Evolutionary conservation across 768 basidiomycete species (phyloP), one percentile per base, ranked within the genome.

Genomic region (Pleurotus djamor): DNA sequence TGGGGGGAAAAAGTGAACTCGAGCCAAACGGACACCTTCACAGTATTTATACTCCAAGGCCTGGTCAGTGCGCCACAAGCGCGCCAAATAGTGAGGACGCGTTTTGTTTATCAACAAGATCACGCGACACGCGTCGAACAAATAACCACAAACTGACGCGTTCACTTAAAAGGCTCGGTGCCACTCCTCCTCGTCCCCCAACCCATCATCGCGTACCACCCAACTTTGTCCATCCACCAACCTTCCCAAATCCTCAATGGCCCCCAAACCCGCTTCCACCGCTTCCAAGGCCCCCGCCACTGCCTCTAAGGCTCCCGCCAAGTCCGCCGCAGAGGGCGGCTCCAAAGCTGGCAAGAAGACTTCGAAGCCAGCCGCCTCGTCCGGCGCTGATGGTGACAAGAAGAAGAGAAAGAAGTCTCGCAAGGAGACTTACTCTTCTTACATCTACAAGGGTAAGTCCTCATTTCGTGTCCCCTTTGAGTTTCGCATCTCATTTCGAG

Each of bases 401-500:
- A 94, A 94, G 84, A 89, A 89, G 81, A 80, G 89, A 67, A 88
- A 87, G 77, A 96, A 95, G 83, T 72, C 82, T 57, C 82, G 93
- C 76, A 93, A 93, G 81, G 92, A 94, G 81, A 94, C 92, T 2
- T 94, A 94, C 80, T 89, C 92, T 17, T 92, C 92, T 36, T 96
- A 96, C 82, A 95, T 97, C 73, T 94, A 93, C 83, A 94, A 94
- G 77, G 91, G 91, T 91, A 62, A 56, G 78, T 73, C 4, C 48
- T 41, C 21, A 4, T 17, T 48, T 52, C 13, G 7, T 51, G 13
- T 28, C 49, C 45, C 43, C 21, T 41, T 3, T 55, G 32, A 48
- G 14, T 35, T 16, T 13, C 36, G 37, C 32, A 21, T 37, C 28
- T 35, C 21, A 21, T n/a, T 34, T 58, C 28, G 50, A 41, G 10